Evolutionary conservation across 768 basidiomycete species (phyloP).

Genomic region (Strobilomyces confusus): DNA sequence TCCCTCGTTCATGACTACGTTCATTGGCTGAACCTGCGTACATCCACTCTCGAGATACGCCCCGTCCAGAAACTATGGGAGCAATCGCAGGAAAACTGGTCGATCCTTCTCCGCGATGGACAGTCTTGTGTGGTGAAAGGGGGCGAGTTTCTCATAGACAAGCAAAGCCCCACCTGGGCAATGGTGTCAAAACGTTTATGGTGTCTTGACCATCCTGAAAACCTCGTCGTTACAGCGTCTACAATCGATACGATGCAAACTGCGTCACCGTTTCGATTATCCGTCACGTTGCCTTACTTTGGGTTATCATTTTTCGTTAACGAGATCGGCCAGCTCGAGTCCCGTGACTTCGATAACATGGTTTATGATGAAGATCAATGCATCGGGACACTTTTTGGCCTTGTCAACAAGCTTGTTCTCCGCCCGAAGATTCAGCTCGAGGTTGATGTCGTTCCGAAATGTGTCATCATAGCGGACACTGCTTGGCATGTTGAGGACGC

Average conservation of each 20-base stretch:
- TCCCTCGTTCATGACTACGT: background rate
- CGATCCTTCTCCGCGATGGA: background rate
- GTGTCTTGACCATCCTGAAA: background rate
- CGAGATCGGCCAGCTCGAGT: background rate
- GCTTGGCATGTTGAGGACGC: no score
- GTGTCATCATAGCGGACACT: background rate
- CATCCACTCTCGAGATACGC: background rate
- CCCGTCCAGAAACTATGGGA: background rate
- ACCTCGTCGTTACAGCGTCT: background rate
- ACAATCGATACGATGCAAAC: background rate
- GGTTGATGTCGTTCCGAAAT: background rate
- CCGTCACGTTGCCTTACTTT: background rate
- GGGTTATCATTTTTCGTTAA: background rate
- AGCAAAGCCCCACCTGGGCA: background rate
- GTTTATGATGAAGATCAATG: background rate
- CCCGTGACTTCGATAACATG: background rate
- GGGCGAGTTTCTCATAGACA: background rate
- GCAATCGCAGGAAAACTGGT: background rate
- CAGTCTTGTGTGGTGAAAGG: background rate
- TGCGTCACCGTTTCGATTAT: background rate
- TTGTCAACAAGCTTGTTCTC: background rate
- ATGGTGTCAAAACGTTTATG: background rate
- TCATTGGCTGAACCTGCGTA: background rate
- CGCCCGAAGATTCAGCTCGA: background rate
- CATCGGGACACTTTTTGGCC: background rate